Evolutionary conservation across 306 rosid species (phyloP).

Genomic region (Corylus americana): DNA sequence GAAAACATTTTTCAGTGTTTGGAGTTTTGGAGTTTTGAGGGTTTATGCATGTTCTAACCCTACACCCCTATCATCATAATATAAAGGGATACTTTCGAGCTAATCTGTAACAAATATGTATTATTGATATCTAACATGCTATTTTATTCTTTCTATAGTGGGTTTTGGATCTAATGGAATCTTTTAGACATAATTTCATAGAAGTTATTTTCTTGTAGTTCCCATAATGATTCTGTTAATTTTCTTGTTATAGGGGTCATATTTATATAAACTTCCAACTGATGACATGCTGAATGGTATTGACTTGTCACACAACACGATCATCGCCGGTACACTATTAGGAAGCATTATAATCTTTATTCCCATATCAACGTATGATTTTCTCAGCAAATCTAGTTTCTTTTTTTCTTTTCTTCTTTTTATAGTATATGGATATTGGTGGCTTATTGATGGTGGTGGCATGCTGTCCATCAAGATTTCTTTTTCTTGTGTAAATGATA

Average conservation of each 20-base stretch:
- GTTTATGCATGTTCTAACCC: too few species aligned
- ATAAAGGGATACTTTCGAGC: too few species aligned
- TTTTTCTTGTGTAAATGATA: background rate
- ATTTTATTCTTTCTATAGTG: background rate
- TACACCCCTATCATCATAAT: too few species aligned
- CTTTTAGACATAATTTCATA: background rate
- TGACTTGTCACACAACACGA: constrained; percentile 58
- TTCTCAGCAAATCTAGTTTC: constrained; percentile 17
- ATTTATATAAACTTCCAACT: constrained; percentile 81
- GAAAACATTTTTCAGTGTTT: too few species aligned
- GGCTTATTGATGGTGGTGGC: constrained; percentile 2
- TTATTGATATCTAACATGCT: background rate
- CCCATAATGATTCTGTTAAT: constrained; percentile 5
- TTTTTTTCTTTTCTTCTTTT: constrained; percentile 6
- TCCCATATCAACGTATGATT: constrained; percentile 71
- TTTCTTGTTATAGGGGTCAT: constrained; percentile 63
- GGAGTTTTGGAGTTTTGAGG: background rate
- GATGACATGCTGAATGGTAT: constrained; percentile 73
- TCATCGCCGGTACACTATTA: constrained; percentile 75
- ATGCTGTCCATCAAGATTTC: constrained; percentile 7
- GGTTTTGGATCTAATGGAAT: background rate
- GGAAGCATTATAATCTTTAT: constrained; percentile 88
- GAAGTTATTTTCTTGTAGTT: constrained; percentile 7
- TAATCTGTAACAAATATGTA: background rate
- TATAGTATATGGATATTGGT: constrained; percentile 24